Evolutionary conservation across 1,139 yeast species (phyloP), one percentile per base, ranked within the genome.

Genomic region (Hyphopichia fennica): DNA sequence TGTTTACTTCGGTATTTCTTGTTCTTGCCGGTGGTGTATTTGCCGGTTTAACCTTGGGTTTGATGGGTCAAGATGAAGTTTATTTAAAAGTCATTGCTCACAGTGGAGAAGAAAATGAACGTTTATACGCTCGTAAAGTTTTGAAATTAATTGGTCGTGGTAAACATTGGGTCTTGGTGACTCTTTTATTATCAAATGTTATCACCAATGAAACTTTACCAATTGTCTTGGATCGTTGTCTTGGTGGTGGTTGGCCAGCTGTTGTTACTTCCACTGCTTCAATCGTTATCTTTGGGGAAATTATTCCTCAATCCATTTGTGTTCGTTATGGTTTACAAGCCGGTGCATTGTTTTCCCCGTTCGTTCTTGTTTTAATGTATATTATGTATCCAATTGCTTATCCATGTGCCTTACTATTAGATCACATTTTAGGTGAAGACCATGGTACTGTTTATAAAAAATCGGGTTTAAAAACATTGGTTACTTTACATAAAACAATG

Each of bases 241-340:
- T 93, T 22, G 98, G 98, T 38, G 98, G 99, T 35, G 99, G 99
- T 2, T 87, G 96, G 89, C 93, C 95, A 13, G 99, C 99, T 1
- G 96, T 93, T 38, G 90, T 90, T 18, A 78, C 93, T 10, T 86
- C 97, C 13, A 91, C 99, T 1, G 93, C 87, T 2, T 81, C 93
- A 27, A 93, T 93, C 60, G 98, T 93, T 41, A 79, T 93, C 18
- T 93, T 93, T 65, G 99, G 99, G 43, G 99, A 93, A 61, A 87
- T 93, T 54, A 93, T 93, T 50, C 99, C 99, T 2, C 99, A 93
- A 67, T 84, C 95, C 19, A 75, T 89, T 36, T 88, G 95, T 65
- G 99, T 93, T 18, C 75, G 97, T 35, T 91, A 89, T 60, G 99
- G 99, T 1, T 72, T 93, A 41, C 86, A 89, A 50, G 87, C 91